phyloP scores from a whole-genome alignment of 176 grass and related monocot genomes.

The Coix lacrymajobi region DNA sequence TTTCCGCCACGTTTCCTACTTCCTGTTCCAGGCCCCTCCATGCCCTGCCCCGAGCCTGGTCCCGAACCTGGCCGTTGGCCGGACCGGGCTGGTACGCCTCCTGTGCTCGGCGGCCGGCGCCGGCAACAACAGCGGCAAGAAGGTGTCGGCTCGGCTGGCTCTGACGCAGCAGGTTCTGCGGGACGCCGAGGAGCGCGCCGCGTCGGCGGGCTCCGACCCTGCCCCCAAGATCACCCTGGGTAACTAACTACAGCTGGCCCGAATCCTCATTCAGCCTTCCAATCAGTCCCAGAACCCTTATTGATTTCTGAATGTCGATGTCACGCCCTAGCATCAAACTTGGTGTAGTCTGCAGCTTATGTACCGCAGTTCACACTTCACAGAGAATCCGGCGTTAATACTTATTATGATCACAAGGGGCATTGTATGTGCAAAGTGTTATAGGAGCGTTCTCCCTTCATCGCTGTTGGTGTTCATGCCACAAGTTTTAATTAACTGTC shows the following conservation, averaged over 20 bases:
- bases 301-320: background rate
- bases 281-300: background rate
- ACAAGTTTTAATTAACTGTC: no score
- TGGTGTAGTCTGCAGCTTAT: background rate
- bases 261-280: background rate
- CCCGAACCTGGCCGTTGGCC: background rate
- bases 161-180: conserved; percentile 76
- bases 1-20: conserved; percentile 18
- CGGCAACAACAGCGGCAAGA: conserved; percentile 40
- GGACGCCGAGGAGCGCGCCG: conserved; percentile 70
- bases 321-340: background rate
- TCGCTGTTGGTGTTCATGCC: no score
- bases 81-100: conserved; percentile 10
- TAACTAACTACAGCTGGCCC: conserved; percentile 12
- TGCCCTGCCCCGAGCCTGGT: background rate
- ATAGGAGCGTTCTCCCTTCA: no score
- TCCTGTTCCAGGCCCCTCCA: conserved; percentile 1
- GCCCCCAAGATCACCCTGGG: conserved; percentile 70
- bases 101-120: conserved; percentile 49
- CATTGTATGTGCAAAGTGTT: background rate
- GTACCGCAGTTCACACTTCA: background rate
- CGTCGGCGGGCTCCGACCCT: conserved; percentile 59
- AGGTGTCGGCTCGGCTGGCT: conserved; percentile 61
- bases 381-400: background rate
- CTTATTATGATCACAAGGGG: background rate